phyloP scores from a whole-genome alignment of 352 stramenopile species.

The Hyaloperonospora brassicae region DNA sequence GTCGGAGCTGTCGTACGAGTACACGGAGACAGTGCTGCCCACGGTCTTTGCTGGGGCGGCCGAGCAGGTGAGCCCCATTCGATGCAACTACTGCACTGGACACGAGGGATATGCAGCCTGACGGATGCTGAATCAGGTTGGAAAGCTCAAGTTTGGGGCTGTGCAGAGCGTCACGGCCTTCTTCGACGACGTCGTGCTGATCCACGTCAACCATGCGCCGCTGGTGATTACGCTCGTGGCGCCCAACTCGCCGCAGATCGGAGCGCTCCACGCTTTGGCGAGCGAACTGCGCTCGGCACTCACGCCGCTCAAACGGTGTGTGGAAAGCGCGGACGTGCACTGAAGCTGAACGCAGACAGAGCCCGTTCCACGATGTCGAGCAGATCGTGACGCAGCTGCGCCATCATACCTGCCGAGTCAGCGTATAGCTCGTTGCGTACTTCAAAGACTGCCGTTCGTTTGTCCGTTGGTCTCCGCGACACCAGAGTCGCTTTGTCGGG shows the following conservation, averaged over 20 bases:
- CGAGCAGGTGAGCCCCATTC: constrained; percentile 54
- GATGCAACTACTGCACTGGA: not conserved
- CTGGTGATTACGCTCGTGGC: constrained; percentile 74
- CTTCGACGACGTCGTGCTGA: constrained; percentile 60
- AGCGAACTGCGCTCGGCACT: constrained; percentile 52
- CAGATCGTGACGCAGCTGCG: constrained; percentile 6
- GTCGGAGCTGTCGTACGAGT: constrained; percentile 47
- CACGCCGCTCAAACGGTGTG: constrained; percentile 56
- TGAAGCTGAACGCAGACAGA: constrained; percentile 11
- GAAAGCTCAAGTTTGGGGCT: constrained; percentile 71
- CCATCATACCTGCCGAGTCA: constrained; percentile 2
- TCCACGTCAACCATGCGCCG: constrained; percentile 71
- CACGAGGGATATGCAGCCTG: not conserved
- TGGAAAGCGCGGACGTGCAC: constrained; percentile 69
- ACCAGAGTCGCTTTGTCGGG: constrained; percentile 7
- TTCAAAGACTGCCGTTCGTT: not conserved
- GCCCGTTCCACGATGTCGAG: not conserved
- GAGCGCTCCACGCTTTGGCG: constrained; percentile 49
- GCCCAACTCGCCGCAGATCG: constrained; percentile 48
- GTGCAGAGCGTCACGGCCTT: constrained; percentile 70
- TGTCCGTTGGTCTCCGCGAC: too few species aligned
- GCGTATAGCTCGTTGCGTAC: not conserved
- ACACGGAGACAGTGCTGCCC: constrained; percentile 68
- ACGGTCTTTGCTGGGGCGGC: constrained; percentile 69
- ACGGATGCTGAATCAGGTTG: constrained; percentile 30